These are phyloP conservation scores for Marasmius sp. DNA, from an alignment of 1,284 basidiomycete genomes.

Conservation along the genomic window DNA sequence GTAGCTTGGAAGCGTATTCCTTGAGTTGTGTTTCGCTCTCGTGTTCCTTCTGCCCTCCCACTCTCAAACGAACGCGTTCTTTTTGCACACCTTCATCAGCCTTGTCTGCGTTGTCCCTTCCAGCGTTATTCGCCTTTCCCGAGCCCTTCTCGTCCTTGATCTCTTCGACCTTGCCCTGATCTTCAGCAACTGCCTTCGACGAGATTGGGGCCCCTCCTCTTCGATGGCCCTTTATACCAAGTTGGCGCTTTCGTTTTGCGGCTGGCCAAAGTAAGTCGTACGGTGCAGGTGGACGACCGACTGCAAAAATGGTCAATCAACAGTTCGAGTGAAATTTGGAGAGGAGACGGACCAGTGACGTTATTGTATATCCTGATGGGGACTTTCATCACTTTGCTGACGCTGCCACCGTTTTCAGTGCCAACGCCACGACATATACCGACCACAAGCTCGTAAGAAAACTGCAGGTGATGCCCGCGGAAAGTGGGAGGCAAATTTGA, in stretches of 20 bases:
- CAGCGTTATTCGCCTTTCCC: background rate
- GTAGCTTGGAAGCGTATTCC: background rate
- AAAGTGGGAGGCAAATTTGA: conserved; percentile 87
- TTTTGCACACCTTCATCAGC: background rate
- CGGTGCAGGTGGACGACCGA: conserved; percentile 49
- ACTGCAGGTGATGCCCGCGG: conserved; percentile 78
- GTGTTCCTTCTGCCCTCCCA: background rate
- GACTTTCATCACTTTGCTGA: conserved; percentile 83
- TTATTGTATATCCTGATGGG: conserved; percentile 88
- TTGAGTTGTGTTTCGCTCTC: background rate
- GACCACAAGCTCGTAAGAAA: conserved; percentile 87
- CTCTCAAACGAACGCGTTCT: background rate
- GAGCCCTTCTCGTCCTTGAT: background rate
- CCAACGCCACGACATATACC: conserved; percentile 74
- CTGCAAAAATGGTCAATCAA: conserved; percentile 30
- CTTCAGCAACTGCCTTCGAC: conserved; percentile 17
- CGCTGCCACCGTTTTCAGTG: conserved; percentile 45
- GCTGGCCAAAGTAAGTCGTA: conserved; percentile 77
- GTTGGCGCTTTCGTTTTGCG: conserved; percentile 31
- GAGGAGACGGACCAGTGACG: conserved; percentile 59
- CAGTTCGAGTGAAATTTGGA: conserved; percentile 4
- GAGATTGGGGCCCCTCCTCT: background rate
- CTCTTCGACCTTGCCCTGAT: conserved; percentile 5
- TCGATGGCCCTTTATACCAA: conserved; percentile 12
- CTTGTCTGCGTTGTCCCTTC: background rate